These are phyloP conservation scores for Verticillium isaacii DNA, from an alignment of 2,329 filamentous ascomycete species.

Conservation along the genomic window DNA sequence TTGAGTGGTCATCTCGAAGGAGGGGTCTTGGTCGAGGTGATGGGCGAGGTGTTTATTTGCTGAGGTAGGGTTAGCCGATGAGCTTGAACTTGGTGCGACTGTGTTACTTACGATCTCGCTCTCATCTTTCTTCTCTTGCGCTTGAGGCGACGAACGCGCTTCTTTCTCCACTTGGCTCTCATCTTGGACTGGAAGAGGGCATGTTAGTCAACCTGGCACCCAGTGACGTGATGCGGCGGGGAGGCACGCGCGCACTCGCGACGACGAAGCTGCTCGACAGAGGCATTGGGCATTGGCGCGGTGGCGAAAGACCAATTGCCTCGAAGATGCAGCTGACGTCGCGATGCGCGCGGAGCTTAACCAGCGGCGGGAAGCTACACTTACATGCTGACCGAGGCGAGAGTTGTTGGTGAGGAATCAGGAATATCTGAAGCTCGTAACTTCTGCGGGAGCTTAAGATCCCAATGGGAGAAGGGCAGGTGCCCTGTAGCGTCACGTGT, in stretches of 20 bases:
- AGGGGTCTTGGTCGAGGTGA: conserved; percentile 49
- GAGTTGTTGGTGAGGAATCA: background rate
- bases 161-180: conserved; percentile 99
- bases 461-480: background rate
- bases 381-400: background rate
- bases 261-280: background rate
- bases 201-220: background rate
- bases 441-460: background rate
- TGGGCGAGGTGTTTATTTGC: conserved; percentile 65
- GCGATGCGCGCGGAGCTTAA: background rate
- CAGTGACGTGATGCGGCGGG: background rate
- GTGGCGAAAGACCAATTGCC: background rate
- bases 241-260: background rate
- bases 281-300: background rate
- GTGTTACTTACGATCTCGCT: conserved; percentile 77
- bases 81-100: background rate
- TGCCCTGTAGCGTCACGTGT: background rate
- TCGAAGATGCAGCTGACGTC: background rate
- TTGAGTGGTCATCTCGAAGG: conserved; percentile 19
- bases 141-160: conserved; percentile 98
- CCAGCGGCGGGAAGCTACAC: background rate
- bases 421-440: background rate
- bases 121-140: conserved; percentile 99
- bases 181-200: conserved; percentile 48
- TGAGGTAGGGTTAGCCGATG: conserved; percentile 31